Percentiles rank a stretch among this genome's conserved stretches.
These are phyloP conservation scores for Backusella parvicylindrica DNA, from an alignment of 192 early-diverging fungal species.

Conservation along the genomic window DNA sequence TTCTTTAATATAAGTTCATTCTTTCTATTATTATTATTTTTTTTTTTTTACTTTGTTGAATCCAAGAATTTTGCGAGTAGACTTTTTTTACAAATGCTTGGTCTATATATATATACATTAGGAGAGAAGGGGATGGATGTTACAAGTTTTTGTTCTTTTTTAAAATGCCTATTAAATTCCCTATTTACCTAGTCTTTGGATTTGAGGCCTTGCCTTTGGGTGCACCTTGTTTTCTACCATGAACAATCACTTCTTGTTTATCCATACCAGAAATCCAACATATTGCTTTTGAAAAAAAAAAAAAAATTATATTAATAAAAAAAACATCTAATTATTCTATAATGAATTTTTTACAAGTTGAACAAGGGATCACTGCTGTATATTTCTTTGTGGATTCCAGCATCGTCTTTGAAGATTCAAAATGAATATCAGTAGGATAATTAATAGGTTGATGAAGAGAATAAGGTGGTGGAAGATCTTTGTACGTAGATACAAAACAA, in stretches of 20 bases:
- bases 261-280: conserved; percentile 22
- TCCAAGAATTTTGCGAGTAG: neutral
- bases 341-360: conserved; percentile 10
- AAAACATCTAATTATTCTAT: too few relatives aligned
- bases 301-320: neutral
- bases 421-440: neutral
- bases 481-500: neutral
- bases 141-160: neutral
- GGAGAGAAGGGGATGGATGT: neutral
- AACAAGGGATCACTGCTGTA: conserved; percentile 15
- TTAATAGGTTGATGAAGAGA: conserved; percentile 5
- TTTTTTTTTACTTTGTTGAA: neutral
- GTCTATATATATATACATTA: neutral
- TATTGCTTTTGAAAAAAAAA: conserved; percentile 23
- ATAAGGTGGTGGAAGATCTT: conserved; percentile 15
- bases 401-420: conserved; percentile 18
- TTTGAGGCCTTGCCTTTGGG: conserved; percentile 20
- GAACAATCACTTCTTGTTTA: conserved; percentile 27
- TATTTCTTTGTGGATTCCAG: conserved; percentile 19
- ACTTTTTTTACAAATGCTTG: neutral
- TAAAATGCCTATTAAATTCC: neutral
- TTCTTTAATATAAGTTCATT: neutral
- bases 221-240: conserved; percentile 36
- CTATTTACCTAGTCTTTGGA: conserved; percentile 30
- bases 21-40: too few relatives aligned